These are phyloP conservation scores for Exophiala sideris DNA, from an alignment of 2,329 filamentous ascomycete genomes.

Conservation along the genomic window DNA sequence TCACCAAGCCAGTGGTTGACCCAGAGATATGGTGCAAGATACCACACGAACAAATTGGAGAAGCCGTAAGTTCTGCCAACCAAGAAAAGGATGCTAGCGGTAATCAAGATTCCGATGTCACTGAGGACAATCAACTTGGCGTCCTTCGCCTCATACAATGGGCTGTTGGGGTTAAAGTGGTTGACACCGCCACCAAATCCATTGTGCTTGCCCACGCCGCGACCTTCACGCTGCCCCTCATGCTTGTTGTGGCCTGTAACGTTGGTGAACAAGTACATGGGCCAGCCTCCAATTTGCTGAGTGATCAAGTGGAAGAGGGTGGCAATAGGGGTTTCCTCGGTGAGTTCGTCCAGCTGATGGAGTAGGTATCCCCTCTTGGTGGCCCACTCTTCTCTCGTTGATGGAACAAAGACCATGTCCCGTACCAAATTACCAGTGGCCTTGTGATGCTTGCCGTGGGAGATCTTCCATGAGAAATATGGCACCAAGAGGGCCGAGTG, in stretches of 20 bases:
- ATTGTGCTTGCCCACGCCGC: slow-evolving; percentile 88
- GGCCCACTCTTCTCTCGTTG: slow-evolving; percentile 79
- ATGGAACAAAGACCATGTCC: slow-evolving; percentile 98
- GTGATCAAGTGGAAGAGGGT: slow-evolving; percentile 70
- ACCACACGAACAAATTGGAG: slow-evolving; percentile 88
- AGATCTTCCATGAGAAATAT: slow-evolving; percentile 99
- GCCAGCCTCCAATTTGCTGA: slow-evolving; percentile 93
- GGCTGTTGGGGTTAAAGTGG: slow-evolving; percentile 87
- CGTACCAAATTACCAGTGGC: slow-evolving; percentile 94
- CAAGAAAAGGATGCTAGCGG: slow-evolving; percentile 59
- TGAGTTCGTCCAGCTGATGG: slow-evolving; percentile 82
- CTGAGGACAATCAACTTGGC: slow-evolving; percentile 81
- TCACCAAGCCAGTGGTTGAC: slow-evolving; percentile 98
- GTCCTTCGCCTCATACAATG: slow-evolving; percentile 87
- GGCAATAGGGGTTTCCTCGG: slow-evolving; percentile 88
- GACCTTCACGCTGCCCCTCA: slow-evolving; percentile 84
- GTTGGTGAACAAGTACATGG: slow-evolving; percentile 84
- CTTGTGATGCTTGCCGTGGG: slow-evolving; percentile 99
- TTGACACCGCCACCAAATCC: slow-evolving; percentile 78
- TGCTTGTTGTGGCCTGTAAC: slow-evolving; percentile 96
- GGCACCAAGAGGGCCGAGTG: slow-evolving; percentile 88
- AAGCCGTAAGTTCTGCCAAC: slow-evolving; percentile 77
- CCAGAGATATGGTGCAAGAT: slow-evolving; percentile 92
- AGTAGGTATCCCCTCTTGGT: slow-evolving; percentile 67
- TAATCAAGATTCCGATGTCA: slow-evolving; percentile 74